Evolutionary conservation across 257 asterid species (phyloP), one percentile per base, ranked within the genome.

Genomic region (Schizonepeta tenuifolia): DNA sequence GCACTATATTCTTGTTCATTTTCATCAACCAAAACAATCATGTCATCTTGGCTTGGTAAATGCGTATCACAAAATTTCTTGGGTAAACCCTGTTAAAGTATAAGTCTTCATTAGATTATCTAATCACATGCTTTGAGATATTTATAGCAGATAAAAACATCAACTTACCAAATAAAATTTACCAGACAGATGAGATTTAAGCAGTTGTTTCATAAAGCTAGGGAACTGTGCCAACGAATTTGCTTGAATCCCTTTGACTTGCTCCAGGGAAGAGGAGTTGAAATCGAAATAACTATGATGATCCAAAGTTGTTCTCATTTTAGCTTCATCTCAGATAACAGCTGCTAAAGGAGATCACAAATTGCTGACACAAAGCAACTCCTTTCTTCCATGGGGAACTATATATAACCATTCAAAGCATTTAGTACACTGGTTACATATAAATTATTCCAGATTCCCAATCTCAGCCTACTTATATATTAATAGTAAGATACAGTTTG

Each of bases 151-250:
- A 46, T 22, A 41, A 38, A 36, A 49, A 33, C 11, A 50, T 63
- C 65, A 21, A 78, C 90, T 75, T 74, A 89, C 96, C 90, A 89
- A 70, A 83, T 88, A 83, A 80, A 81, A 89, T 60, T 85, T 86
- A 22, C 84, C 83, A 10, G 86, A 82, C 15, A 86, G 81, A 77
- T 86, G 92, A 51, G 90, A 85, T 80, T 70, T 83, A 57, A 78
- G 85, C 96, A 89, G 78, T 31, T 22, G 72, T 70, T 86, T 85
- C 44, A 81, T 73, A 65, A 86, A 82, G 63, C 84, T 83, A 54
- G 89, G 90, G 78, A 72, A 85, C 9, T 63, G 71, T 6, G 77
- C 44, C 15, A 80, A 67, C 50, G 83, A 69, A 44, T 72, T 85
- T 50, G 64, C 79, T 73, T 69, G 86, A 69, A 84, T 67, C 65